Evolutionary conservation across 2,329 filamentous ascomycete species (phyloP), one percentile per base, ranked within the genome.

Genomic region (Fusarium sp.): DNA sequence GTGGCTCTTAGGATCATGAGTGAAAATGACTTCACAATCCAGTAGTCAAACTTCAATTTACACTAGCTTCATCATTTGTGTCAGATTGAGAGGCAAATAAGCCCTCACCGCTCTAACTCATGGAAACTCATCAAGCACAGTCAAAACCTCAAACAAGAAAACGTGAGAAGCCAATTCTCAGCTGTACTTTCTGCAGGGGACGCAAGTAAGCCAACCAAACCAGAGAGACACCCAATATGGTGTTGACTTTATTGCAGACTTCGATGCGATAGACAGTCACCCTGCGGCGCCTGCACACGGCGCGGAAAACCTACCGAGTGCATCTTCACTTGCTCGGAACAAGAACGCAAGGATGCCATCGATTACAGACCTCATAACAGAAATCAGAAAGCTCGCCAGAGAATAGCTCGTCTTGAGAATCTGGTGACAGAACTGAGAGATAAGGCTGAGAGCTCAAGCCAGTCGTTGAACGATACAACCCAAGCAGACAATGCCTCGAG

Each of bases 361-460:
- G 69, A 75, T 30, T 75, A 73, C 32, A 65, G 69, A 9, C 63
- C 69, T 15, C 60, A 61, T 23, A 28, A 38, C 6, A 38, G 61
- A n/a, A 69, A 44, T 10, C 58, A 68, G 21, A 69, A 68, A 32
- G 63, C 72, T 30, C 66, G 69, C 9, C 69, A 75, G 25, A 67
- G 72, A 16, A 61, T 75, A n/a, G 43, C 66, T 37, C 60, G 63
- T 11, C 70, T 75, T 15, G 69, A 75, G 44, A 73, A 23, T 23
- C 64, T 75, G 11, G 59, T 75, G 13, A 64, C 67, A 3, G 63
- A 75, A 30, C 64, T 74, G 43, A 64, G 52, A 40, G 64, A 72
- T 18, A 68, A 53, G 25, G 65, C 59, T 6, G 54, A 68, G 60
- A 52, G 19, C 38, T 61, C 66, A 28, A 35, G 11, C 9, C 37